Evolutionary conservation across 2,329 filamentous ascomycete species (phyloP).

Genomic region (Colletotrichum sp.): DNA sequence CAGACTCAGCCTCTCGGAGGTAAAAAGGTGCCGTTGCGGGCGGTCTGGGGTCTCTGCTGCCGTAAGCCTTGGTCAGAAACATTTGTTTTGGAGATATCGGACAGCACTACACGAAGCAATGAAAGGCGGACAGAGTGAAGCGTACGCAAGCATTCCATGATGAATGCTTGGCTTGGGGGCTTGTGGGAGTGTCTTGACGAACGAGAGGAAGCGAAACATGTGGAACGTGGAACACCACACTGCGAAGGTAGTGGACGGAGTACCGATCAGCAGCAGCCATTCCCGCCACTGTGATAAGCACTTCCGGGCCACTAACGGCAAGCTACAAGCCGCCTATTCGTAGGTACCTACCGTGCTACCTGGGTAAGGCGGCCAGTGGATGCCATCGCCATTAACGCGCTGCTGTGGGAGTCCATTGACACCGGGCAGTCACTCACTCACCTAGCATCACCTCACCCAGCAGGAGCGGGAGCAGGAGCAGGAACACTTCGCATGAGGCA

Average conservation of each 20-base stretch:
- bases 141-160: slow-evolving; percentile 16
- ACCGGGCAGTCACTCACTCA: not conserved
- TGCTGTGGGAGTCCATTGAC: not conserved
- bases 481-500: not conserved
- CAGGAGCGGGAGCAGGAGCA: not conserved
- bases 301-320: not conserved
- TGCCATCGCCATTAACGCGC: not conserved
- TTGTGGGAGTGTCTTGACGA: not conserved
- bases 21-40: slow-evolving; percentile 8
- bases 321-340: not conserved
- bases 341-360: not conserved
- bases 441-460: not conserved
- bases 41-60: not conserved
- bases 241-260: not conserved
- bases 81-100: slow-evolving; percentile 1
- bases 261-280: slow-evolving; percentile 1
- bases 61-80: slow-evolving; percentile 16
- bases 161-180: slow-evolving; percentile 6
- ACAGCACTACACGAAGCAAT: not conserved
- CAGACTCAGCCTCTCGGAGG: slow-evolving; percentile 5
- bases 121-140: not conserved
- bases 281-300: not conserved
- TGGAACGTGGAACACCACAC: not conserved
- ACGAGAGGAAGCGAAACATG: not conserved
- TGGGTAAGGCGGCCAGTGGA: not conserved